Base-by-base conservation (phyloP, 2,329 filamentous ascomycete genomes). In the Talaromyces islandicus region DNA sequence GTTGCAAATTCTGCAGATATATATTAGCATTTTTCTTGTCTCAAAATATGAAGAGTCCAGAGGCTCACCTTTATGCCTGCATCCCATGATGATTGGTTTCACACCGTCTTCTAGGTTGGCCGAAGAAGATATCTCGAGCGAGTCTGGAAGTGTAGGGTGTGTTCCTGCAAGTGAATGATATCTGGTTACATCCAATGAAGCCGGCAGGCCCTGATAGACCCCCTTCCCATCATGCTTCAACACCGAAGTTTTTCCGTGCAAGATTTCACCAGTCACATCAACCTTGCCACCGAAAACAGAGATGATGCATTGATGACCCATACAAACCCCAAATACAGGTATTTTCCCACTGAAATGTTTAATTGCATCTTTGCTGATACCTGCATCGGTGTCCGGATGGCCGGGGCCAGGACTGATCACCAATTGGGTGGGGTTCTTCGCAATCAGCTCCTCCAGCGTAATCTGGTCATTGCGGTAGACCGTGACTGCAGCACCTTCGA, bases 281-380 rank as follows among this genome's bases (percentile, higher is more conserved):
- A 99, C 94, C 56, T 89, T 87, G 62, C 94, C 94, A 54, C 94
- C 94, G 70, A 95, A 97, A 32, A 91, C 88, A 58, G 94, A 90
- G 72, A 95, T 93, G 65, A 99, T 97, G 76, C 94, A 99, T 81
- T 99, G 94, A 87, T 97, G 88, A 67, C 94, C 94, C 93, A 99
- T 97, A 72, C 94, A 99, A 30, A 99, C 94, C n/a, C 94, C 94
- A 57, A 99, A 85, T 14, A 99, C 86, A 11, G 94, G 94, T 54
- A 99, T 90, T 77, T 96, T 97, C 66, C 94, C 94, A 30, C 89
- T 87, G 75, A 97, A 99, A 74, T 97, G 83, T 68, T 86, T 83
- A 70, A 99, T 96, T 48, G 91, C 92, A 75, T 91, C 91, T 71
- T 91, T 91, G 75, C 92, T 97, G 70, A 99, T 86, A 60, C 94